Percentiles rank a stretch among this genome's conserved stretches.
These are phyloP conservation scores for Chondrus crispus DNA, from an alignment of 23 red algal species.

Conservation along the genomic window DNA sequence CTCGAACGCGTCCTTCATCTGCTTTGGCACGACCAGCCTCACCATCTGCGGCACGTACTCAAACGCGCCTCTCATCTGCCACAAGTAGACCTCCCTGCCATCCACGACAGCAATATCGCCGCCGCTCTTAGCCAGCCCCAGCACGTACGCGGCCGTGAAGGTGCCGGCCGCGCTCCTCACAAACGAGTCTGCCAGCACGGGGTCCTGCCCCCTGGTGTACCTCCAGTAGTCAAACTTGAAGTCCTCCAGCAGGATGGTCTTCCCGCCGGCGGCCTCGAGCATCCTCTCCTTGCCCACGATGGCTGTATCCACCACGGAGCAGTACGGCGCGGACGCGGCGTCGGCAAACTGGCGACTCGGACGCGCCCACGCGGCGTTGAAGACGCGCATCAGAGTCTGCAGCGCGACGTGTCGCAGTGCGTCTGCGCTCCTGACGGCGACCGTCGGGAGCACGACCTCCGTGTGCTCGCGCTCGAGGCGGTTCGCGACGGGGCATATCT, in stretches of 20 bases:
- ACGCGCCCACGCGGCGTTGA: neutral
- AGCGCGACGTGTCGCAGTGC: neutral
- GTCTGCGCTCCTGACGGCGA: neutral
- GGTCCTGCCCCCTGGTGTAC: constrained; percentile 23
- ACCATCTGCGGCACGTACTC: neutral
- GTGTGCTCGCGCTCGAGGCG: neutral
- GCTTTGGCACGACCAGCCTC: neutral
- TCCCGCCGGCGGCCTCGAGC: neutral
- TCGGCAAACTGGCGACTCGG: neutral
- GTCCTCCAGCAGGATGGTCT: neutral
- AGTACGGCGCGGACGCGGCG: constrained; percentile 13
- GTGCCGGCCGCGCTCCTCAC: constrained; percentile 28
- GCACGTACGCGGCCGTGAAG: constrained; percentile 5
- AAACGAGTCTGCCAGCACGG: constrained; percentile 10
- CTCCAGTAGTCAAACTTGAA: constrained; percentile 48
- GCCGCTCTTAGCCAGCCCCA: neutral
- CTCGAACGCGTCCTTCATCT: neutral
- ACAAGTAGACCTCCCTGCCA: neutral
- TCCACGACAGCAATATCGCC: constrained; percentile 14
- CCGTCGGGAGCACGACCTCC: neutral
- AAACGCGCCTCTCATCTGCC: neutral
- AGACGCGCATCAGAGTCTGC: constrained; percentile 24
- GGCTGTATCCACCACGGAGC: constrained; percentile 1
- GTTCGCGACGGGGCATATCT: constrained; percentile 11
- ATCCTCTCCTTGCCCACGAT: neutral